Evolutionary conservation across 2,329 filamentous ascomycete species (phyloP), one percentile per base, ranked within the genome.

Genomic region (Microsporum audouinii): DNA sequence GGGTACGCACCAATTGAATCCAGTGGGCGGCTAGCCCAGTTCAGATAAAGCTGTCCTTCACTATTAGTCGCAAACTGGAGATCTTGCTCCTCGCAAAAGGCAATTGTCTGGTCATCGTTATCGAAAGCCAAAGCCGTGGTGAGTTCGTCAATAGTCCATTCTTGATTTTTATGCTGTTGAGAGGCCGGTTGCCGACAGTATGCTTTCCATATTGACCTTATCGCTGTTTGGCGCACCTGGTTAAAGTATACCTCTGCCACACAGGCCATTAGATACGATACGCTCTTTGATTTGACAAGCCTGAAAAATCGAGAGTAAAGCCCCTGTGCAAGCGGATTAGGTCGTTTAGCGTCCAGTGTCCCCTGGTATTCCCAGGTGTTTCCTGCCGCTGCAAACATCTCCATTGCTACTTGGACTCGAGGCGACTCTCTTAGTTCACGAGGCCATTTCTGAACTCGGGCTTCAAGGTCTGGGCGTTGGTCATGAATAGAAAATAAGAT

Each of bases 221-320:
- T 75, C 4, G 80, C 78, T 29, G 77, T 79, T 58, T 81, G 77
- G 8, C 84, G 80, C 49, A 86, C 73, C 31, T 80, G 73, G 60
- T 81, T 81, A 71, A 87, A 86, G 63, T 82, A 81, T 8, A 84
- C 80, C 66, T 86, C 84, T 0, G 83, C 81, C 29, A 84, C 82
- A 70, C 84, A 86, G 5, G 80, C 83, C 79, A 84, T 82, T 5
- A 86, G 72, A 66, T 85, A 87, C 0, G 84, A 82, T 1, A 83
- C 78, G 36, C 76, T 73, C 2, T 75, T 75, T 0, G 83, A 85
- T 60, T 76, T 75, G 47, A 86, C 70, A 17, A 84, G 66, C 7
- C 73, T 76, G 77, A 84, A 87, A 65, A 86, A 86, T 1, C 76
- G 74, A 56, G 77, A 72, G 70, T 81, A 83, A 63, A 85, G 82